Evolutionary conservation across 2,329 filamentous ascomycete genomes (phyloP), one percentile per base, ranked within the genome.

Genomic region (Fusarium equiseti): DNA sequence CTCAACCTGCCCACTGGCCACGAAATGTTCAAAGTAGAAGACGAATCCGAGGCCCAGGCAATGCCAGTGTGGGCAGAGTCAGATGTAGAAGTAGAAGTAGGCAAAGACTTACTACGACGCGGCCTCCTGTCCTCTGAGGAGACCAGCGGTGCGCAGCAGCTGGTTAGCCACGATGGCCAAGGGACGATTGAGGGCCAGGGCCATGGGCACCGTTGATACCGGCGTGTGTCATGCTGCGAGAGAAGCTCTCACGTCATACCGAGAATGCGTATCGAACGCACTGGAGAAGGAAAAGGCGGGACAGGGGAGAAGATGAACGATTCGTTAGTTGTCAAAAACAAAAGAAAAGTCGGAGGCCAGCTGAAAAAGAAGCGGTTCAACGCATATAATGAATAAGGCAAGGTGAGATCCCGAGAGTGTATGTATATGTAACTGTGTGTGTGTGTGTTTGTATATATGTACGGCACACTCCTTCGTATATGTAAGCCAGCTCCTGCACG

Each of bases 101-200:
- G 66, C 58, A 70, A 59, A 55, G 68, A 78, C 81, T 80, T 80
- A 83, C 81, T 75, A 74, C 79, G 75, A 71, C 77, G 76, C 67
- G 77, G 73, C 77, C 80, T 81, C 71, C 83, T 80, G 65, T 81
- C 79, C 52, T 79, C 68, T 60, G 79, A 79, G 73, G 80, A 79
- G 60, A 78, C 74, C 66, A 81, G 74, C 67, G 82, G 80, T 68
- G 76, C 75, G 75, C 85, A 87, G 75, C 85, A 87, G 60, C 80
- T 78, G 61, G 81, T 79, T 64, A 87, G 80, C 83, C 84, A 87
- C 66, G 84, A 84, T 64, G 80, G 74, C 75, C 81, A 82, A 48
- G 79, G 59, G 72, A 77, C 75, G 81, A 77, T 75, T 81, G 80
- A 76, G 77, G 75, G 65, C 83, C 80, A 76, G 77, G 75, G 65